Conservation (phyloP, 257 asterid genomes). For the Solanum virginianum region DNA sequence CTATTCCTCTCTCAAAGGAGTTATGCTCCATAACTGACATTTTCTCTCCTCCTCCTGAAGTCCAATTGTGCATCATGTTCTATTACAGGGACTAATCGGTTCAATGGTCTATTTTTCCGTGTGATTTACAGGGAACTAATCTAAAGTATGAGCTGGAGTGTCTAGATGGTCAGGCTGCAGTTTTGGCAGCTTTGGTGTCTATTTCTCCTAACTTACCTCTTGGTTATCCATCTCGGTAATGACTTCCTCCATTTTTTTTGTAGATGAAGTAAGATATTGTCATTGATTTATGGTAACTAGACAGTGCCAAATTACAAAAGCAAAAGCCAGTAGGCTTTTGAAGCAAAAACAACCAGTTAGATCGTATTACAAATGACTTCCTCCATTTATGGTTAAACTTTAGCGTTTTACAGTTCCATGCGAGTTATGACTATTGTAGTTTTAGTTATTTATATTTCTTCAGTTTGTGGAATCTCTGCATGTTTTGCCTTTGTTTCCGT, state of each 20-base stretch:
- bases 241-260: background rate
- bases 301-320: too few species aligned
- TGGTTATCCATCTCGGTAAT: constrained; percentile 94
- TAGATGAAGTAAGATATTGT: too few species aligned
- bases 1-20: background rate
- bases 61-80: background rate
- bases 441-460: background rate
- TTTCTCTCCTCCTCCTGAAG: background rate
- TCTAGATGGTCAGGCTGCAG: constrained; percentile 89
- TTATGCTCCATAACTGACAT: background rate
- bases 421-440: background rate
- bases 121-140: constrained; percentile 56
- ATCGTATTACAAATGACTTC: background rate
- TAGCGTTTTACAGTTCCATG: background rate
- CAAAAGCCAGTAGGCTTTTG: too few species aligned
- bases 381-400: background rate
- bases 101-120: constrained; percentile 4
- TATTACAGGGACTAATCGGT: background rate
- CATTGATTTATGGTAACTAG: too few species aligned
- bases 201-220: constrained; percentile 80
- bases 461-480: background rate
- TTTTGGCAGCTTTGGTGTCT: constrained; percentile 86
- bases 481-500: background rate
- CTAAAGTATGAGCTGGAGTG: constrained; percentile 63
- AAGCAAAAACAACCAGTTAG: too few species aligned